Base-by-base conservation (phyloP, 108 stramenopile genomes). In the Thalassiosira profunda region DNA sequence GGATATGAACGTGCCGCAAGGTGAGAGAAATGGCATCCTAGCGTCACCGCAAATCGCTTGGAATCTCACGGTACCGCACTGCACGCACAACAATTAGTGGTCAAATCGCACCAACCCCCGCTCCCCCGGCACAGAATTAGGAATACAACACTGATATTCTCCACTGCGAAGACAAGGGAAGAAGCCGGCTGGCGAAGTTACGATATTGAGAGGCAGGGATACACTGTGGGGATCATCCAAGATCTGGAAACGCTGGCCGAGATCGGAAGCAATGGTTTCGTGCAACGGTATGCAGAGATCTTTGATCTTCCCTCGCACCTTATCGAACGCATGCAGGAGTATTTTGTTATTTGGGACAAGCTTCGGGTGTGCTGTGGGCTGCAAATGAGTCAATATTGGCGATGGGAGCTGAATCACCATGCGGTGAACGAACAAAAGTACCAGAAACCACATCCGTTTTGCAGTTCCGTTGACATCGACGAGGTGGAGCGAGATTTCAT, bases 171-270 rank as follows among this genome's bases (percentile, higher is more conserved):
- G 8, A 46, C 45, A 20, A 46, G 24, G 24, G 11, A 46, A 46
- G 2, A 9, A 46, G 45, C 21, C 8, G 8, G 2, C 24, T 8
- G 24, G 24, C 0, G 21, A 23, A 23, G 21, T 23, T 1, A 46
- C 9, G 9, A 46, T 2, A 23, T 46, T 7, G 24, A 46, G 24
- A 46, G 24, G 45, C 24, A 8, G 45, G 45, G 45, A 23, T 7
- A 10, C 9, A 46, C 8, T 10, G 45, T 46, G 21, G 45, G 45
- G 1, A 23, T 46, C 21, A n/a, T 8, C 21, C 45, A 46, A 46
- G 45, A 46, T 46, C 24, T 46, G 45, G 45, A 46, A 46, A 46
- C 45, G 21, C 45, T 46, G 9, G 21, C 45, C 21, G 45, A 46
- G 11, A 46, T 46, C 45, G 24, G 24, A 46, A 23, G 21, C 21